Evolutionary conservation across 2,329 filamentous ascomycete species (phyloP), one percentile per base, ranked within the genome.

Genomic region (Tothia fuscella): DNA sequence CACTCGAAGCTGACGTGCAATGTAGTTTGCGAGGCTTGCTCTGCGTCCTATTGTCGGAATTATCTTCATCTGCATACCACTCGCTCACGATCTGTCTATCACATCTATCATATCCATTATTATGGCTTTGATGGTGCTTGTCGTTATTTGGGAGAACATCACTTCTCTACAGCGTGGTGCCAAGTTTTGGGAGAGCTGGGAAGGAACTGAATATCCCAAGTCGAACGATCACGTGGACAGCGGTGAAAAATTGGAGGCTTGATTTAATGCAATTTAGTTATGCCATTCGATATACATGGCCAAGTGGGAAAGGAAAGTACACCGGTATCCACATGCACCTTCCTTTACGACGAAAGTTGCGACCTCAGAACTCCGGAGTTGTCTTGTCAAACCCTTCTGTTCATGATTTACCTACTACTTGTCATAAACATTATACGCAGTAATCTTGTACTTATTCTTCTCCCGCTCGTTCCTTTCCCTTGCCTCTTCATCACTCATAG

Each of bases 111-210:
- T 34, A 12, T 41, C 38, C n/a, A 34, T 20, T 16, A 34, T 33
- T 20, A 41, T 34, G 28, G 38, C 38, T 21, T 26, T 41, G 4
- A 17, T 41, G 12, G 38, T 31, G 3, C 28, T 32, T 9, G 34
- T 30, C 6, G 29, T 41, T n/a, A 5, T 41, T 20, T 41, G 30
- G 28, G 38, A 41, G 20, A 41, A 41, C n/a, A 14, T 41, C 19
- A 33, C 28, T 2, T 41, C 38, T 5, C 21, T 41, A 6, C 28
- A 29, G 2, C 19, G 38, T 4, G 38, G 38, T 25, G 26, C 38
- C 3, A 41, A 34, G 20, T 41, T 41, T 12, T 41, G 38, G 38
- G 38, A 41, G 29, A 41, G 20, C 7, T 41, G 38, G 38, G 38
- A 41, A 17, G 38, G 38, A 2, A 41, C 38, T 5, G 38, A 41